These are phyloP conservation scores for Melampsora larici-populina DNA, from an alignment of 1,284 basidiomycete genomes.

Conservation along the genomic window DNA sequence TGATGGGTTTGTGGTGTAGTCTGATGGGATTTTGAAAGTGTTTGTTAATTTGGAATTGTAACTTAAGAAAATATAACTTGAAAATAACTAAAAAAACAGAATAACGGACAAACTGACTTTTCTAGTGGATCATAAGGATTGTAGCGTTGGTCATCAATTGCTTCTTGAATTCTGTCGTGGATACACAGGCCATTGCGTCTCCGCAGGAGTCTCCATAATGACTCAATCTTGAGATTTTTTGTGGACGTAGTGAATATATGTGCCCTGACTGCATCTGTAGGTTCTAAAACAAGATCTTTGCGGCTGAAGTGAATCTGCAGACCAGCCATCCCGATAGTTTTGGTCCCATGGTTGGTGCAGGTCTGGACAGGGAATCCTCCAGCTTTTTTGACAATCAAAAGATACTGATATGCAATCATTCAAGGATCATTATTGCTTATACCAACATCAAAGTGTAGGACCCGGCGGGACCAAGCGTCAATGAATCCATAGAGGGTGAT, in stretches of 20 bases:
- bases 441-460: neutral
- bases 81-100: no score
- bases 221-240: constrained; percentile 20
- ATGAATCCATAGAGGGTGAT: constrained; percentile 12
- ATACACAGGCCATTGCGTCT: neutral
- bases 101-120: constrained; percentile 4
- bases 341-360: neutral
- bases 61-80: no score
- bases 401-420: neutral
- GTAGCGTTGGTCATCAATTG: neutral
- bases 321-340: neutral
- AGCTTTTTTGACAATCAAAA: neutral
- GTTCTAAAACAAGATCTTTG: neutral
- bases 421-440: constrained; percentile 13
- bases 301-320: constrained; percentile 3
- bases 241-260: neutral
- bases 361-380: neutral
- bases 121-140: constrained; percentile 9
- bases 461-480: no score
- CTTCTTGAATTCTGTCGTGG: neutral
- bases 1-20: no score
- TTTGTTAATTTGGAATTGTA: no score
- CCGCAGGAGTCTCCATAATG: neutral
- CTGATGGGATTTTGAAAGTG: no score
- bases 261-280: neutral